Evolutionary conservation across 1,139 yeast genomes (phyloP).

Genomic region (Spencermartinsiella ligniputridi): DNA sequence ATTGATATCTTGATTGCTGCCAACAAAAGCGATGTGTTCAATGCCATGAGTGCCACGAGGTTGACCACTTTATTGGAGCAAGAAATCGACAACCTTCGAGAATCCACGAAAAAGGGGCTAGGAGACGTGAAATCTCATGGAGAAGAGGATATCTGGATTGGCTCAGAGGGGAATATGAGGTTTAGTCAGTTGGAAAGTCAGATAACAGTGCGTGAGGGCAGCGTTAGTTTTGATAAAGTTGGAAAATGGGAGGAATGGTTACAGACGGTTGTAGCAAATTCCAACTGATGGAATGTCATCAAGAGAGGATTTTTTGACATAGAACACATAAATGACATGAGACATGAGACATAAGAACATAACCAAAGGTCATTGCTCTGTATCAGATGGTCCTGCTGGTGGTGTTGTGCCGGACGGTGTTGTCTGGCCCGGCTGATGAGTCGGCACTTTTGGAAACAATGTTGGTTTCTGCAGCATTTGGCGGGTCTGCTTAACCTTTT

Average conservation of each 20-base stretch:
- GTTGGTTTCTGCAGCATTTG: slow-evolving; percentile 42
- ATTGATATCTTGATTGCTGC: slow-evolving; percentile 71
- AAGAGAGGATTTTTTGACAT: background rate
- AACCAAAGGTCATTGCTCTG: too few relatives aligned
- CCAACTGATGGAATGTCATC: slow-evolving; percentile 8
- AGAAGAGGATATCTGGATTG: slow-evolving; percentile 35
- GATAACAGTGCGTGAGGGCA: slow-evolving; percentile 66
- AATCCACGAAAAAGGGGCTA: slow-evolving; percentile 40
- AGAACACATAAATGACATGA: too few relatives aligned
- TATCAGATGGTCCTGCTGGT: slow-evolving; percentile 1
- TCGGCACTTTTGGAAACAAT: slow-evolving; percentile 58
- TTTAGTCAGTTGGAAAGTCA: slow-evolving; percentile 71
- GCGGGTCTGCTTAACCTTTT: slow-evolving; percentile 38
- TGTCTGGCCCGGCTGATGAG: slow-evolving; percentile 20
- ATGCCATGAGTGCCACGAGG: slow-evolving; percentile 65
- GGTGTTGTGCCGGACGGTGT: too few relatives aligned
- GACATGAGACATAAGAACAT: too few relatives aligned
- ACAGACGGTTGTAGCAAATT: slow-evolving; percentile 50
- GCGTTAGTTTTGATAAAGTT: slow-evolving; percentile 53
- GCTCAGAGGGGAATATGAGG: slow-evolving; percentile 46
- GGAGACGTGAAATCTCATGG: slow-evolving; percentile 36
- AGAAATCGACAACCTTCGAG: slow-evolving; percentile 59
- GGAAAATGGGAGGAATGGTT: slow-evolving; percentile 74
- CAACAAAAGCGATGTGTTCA: slow-evolving; percentile 80
- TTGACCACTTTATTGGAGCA: slow-evolving; percentile 54